phyloP scores from a whole-genome alignment of 1,139 yeast species.

The Kurtzmaniella quercitrusa region DNA sequence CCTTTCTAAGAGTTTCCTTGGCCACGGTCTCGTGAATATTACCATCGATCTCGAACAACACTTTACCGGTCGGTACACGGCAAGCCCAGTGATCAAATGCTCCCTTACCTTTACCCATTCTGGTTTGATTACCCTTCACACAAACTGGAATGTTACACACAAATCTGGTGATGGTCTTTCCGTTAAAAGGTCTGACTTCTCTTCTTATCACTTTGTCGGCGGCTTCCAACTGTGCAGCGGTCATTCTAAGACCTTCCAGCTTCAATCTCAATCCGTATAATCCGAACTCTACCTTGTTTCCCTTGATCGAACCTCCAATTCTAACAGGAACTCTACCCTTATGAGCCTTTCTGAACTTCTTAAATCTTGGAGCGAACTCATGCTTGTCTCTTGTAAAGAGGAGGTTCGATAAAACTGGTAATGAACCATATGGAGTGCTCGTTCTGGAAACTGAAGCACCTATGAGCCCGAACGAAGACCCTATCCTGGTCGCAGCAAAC shows the following conservation, averaged over 20 bases:
- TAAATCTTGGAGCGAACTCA: constrained; percentile 84
- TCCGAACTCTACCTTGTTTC: constrained; percentile 79
- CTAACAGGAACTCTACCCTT: constrained; percentile 95
- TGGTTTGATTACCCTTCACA: constrained; percentile 95
- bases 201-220: constrained; percentile 86
- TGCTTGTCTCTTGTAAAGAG: constrained; percentile 56
- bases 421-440: background rate
- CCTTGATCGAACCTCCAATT: constrained; percentile 91
- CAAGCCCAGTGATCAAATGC: constrained; percentile 97
- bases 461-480: background rate
- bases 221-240: constrained; percentile 88
- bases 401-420: background rate
- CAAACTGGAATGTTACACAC: constrained; percentile 88
- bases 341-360: constrained; percentile 72
- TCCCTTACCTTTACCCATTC: constrained; percentile 99
- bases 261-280: constrained; percentile 82
- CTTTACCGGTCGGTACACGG: constrained; percentile 93
- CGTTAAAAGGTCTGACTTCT: constrained; percentile 70
- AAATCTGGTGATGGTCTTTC: constrained; percentile 72
- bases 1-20: constrained; percentile 86
- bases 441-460: background rate
- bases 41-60: constrained; percentile 80
- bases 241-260: constrained; percentile 78
- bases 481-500: background rate
- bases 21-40: constrained; percentile 86